Percentiles rank a stretch among this genome's conserved stretches.
These are phyloP conservation scores for Mycena haematopus DNA, from an alignment of 768 basidiomycete genomes.

Conservation along the genomic window DNA sequence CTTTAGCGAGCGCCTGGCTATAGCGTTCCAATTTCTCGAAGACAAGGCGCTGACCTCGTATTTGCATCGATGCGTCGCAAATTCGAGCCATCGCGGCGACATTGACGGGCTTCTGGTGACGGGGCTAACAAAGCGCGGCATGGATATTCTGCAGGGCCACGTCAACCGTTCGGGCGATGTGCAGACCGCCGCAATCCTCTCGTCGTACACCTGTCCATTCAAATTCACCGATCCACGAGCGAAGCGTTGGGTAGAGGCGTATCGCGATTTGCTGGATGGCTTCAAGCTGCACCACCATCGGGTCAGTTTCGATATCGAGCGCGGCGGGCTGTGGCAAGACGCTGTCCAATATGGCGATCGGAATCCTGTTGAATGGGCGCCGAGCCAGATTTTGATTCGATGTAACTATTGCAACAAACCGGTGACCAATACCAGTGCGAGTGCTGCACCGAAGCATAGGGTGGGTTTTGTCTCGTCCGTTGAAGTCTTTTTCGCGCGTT, in stretches of 20 bases:
- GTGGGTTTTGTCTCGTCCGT: slow-evolving; percentile 42
- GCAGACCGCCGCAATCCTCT: slow-evolving; percentile 70
- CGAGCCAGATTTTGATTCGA: slow-evolving; percentile 73
- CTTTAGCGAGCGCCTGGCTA: slow-evolving; percentile 81
- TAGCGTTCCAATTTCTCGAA: slow-evolving; percentile 84
- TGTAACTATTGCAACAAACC: slow-evolving; percentile 85
- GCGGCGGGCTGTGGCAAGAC: slow-evolving; percentile 70
- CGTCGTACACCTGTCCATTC: slow-evolving; percentile 65
- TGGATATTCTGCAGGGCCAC: slow-evolving; percentile 76
- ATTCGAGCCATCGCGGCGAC: slow-evolving; percentile 61
- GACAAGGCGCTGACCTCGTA: slow-evolving; percentile 73
- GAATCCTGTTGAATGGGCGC: slow-evolving; percentile 66
- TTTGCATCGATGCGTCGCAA: slow-evolving; percentile 64
- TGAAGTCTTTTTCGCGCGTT: slow-evolving; percentile 3
- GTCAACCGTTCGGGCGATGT: slow-evolving; percentile 73
- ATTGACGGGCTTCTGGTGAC: slow-evolving; percentile 81
- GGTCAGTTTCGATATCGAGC: slow-evolving; percentile 77
- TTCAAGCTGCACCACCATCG: slow-evolving; percentile 74
- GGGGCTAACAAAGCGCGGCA: slow-evolving; percentile 69
- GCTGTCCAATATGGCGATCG: slow-evolving; percentile 60
- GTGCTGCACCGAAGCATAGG: slow-evolving; percentile 44
- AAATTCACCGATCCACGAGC: slow-evolving; percentile 60
- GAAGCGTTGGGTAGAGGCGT: slow-evolving; percentile 70
- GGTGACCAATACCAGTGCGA: slow-evolving; percentile 45
- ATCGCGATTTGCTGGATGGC: slow-evolving; percentile 67